Conservation (phyloP, 257 asterid genomes). For the Prunella vulgaris region DNA sequence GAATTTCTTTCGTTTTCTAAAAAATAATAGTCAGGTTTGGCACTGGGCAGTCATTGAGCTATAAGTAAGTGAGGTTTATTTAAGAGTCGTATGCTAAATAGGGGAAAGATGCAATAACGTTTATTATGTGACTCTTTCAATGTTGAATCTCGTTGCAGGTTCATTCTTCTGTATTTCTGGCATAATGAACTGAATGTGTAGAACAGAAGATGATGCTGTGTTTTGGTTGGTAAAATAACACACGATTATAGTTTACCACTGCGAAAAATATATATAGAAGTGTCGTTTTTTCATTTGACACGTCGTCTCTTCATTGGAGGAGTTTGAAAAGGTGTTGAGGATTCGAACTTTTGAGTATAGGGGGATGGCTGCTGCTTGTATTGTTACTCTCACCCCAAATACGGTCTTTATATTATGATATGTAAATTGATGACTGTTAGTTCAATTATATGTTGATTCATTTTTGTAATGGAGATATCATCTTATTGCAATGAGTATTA, state of each 20-base stretch:
- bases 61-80: neutral
- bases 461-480: constrained; percentile 14
- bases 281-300: constrained; percentile 29
- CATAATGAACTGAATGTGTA: constrained; percentile 19
- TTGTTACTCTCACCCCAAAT: constrained; percentile 15
- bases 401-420: constrained; percentile 12
- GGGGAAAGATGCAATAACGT: neutral
- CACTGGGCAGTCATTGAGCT: neutral
- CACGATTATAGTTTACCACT: constrained; percentile 10
- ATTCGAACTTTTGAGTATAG: constrained; percentile 15
- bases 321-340: constrained; percentile 19
- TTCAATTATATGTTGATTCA: constrained; percentile 21
- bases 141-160: constrained; percentile 21
- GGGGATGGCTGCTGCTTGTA: constrained; percentile 16
- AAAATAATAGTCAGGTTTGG: neutral
- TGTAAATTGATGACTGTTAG: constrained; percentile 33
- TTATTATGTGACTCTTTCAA: neutral
- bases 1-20: neutral
- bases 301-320: constrained; percentile 20
- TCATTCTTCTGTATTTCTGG: constrained; percentile 18
- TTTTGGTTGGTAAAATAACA: constrained; percentile 33
- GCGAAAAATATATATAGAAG: constrained; percentile 7
- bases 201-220: constrained; percentile 32
- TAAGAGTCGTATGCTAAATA: neutral
- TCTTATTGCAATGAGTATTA: neutral